Base-by-base conservation (phyloP, 176 grass and related monocot species). In the Bothriochloa decipiens region DNA sequence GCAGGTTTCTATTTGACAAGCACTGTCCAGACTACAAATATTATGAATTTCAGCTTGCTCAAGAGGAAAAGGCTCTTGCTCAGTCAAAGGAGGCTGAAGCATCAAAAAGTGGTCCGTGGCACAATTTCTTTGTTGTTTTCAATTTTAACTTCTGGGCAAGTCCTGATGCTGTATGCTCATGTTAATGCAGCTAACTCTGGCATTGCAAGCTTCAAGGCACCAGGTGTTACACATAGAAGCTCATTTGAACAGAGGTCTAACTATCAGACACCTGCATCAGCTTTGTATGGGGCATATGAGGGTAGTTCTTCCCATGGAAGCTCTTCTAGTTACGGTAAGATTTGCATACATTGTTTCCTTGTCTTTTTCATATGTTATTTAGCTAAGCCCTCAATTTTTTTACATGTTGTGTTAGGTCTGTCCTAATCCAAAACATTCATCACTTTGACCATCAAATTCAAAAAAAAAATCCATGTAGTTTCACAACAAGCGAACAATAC, bases 1-100 rank as follows among this genome's bases (percentile, higher is more conserved):
- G 49, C 85, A 99, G 93, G 88, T 99, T 99, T 92, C 84, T 99
- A 29, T 99, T 99, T 84, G 97, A 99, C 75, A 87, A 93, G 73
- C 91, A 81, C 83, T 99, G 88, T 78, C 23, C 91, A 79, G 97
- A 94, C 58, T 99, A 94, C 81, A 94, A 91, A 83, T 99, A 99
- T 77, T 99, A 99, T 36, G 93, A 96, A 71, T 87, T 81, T 77
- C 71, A 23, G 67, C 91, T 99, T 82, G 71, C 82, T 72, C 90
- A 94, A 83, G 97, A 99, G 85, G 97, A 96, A 88, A 96, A 78
- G 17, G 55, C 83, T 66, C 82, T 91, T 76, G 84, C 91, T 27
- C 93, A 84, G 33, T 85, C 87, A 22, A 92, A 91, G 52, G 93
- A 94, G 35, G 81, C 75, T 57, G 81, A 87, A 66, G 32, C 86